Conservation (phyloP, 1,284 basidiomycete genomes). For the Naganishia albida region DNA sequence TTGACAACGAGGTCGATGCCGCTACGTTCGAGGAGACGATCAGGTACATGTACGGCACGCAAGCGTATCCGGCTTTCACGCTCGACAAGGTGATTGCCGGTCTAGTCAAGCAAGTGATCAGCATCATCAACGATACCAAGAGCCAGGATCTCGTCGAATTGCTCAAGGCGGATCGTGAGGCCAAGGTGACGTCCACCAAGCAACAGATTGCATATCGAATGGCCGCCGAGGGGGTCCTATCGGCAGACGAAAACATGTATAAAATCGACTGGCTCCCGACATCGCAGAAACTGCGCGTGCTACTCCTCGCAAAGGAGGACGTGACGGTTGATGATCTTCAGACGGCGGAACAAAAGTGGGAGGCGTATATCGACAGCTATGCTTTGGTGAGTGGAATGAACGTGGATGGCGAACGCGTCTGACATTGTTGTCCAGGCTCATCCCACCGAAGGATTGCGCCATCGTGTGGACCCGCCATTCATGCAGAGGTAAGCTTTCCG, state of each 20-base stretch:
- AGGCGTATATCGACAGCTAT: conserved; percentile 85
- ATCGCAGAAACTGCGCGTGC: conserved; percentile 72
- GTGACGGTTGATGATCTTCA: conserved; percentile 81
- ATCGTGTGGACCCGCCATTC: conserved; percentile 68
- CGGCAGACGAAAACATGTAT: conserved; percentile 87
- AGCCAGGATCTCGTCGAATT: conserved; percentile 81
- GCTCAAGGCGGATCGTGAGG: conserved; percentile 70
- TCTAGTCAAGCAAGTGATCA: conserved; percentile 85
- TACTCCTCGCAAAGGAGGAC: conserved; percentile 87
- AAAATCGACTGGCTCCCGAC: conserved; percentile 82
- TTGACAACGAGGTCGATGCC: conserved; percentile 89
- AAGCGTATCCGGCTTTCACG: conserved; percentile 90
- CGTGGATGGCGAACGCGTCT: conserved; percentile 27
- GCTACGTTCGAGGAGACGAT: conserved; percentile 89
- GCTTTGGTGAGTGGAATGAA: conserved; percentile 67
- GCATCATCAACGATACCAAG: conserved; percentile 73
- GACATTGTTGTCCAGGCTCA: too few species aligned
- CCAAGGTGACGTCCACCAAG: conserved; percentile 62
- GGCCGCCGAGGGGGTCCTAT: conserved; percentile 77
- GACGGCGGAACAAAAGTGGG: conserved; percentile 78
- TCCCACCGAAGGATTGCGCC: conserved; percentile 57
- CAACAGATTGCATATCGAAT: conserved; percentile 83
- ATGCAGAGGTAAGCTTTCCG: conserved; percentile 64
- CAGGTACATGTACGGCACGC: conserved; percentile 93
- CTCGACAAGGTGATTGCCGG: conserved; percentile 87